Base-by-base conservation (phyloP, 2,329 filamentous ascomycete genomes). In the Fusarium cyanostomum region DNA sequence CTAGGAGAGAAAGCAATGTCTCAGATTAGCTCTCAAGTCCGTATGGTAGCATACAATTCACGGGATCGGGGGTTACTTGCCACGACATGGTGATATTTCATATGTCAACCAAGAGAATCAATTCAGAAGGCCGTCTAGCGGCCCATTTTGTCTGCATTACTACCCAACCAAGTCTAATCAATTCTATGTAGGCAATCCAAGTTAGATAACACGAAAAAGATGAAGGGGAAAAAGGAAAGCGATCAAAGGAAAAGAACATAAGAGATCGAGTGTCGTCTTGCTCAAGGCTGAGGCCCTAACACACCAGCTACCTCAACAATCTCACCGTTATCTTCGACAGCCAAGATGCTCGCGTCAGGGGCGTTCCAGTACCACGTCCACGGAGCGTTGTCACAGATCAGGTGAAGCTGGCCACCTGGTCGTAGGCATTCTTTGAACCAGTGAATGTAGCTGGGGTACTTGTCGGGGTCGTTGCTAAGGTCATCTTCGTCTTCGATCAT, bases 401-500 rank as follows among this genome's bases (percentile, higher is more conserved):
- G 8, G 37, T 65, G 48, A 11, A 66, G 30, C 28, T 60, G 13
- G 21, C 62, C 53, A 2, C 50, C 57, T 24, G 57, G 62, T 11
- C 49, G 50, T 7, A 66, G 53, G 31, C 62, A 59, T 9, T 46
- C 8, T 33, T 55, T 58, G 15, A 62, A 15, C 48, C 37, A 33
- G 21, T 34, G 24, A 16, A 65, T 34, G 24, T 41, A 52, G 30
- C 15, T 45, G 8, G 51, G 34, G 12, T 8, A 26, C 2, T 12
- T 5, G 18, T 11, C 7, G 13, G 13, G 13, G 6, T 31, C 16
- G 0, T 31, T 21, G 7, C 34, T 18, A 15, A 13, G 18, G 13
- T 26, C 16, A n/a, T 57, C 12, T 16, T 39, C 39, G 8, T 24
- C 35, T 10, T 42, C 28, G 9, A 62, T 26, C 10, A 28, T 15